Evolutionary conservation across 176 grass and related monocot genomes (phyloP).

Genomic region (Dactylis glomerata): DNA sequence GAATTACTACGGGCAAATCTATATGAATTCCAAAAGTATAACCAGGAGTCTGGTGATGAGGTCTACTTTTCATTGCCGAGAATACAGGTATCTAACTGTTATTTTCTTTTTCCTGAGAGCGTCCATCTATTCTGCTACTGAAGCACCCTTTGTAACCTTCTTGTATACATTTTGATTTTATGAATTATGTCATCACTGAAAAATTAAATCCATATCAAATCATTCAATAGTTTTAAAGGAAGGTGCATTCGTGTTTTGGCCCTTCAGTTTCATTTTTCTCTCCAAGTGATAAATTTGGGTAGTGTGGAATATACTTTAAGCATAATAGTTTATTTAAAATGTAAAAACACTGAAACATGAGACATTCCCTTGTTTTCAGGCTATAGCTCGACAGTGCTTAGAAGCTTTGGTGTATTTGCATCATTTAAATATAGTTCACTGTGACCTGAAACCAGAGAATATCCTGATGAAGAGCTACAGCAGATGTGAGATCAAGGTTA

Average conservation of each 20-base stretch:
- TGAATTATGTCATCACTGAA: not conserved
- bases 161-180: not conserved
- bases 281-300: not conserved
- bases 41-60: conserved; percentile 73
- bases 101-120: not conserved
- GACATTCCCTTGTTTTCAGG: conserved; percentile 42
- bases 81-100: conserved; percentile 67
- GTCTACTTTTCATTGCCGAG: conserved; percentile 83
- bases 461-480: conserved; percentile 98
- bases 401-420: conserved; percentile 89
- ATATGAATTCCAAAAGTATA: conserved; percentile 98
- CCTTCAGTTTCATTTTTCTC: not conserved
- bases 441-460: conserved; percentile 98
- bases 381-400: conserved; percentile 87
- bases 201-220: conserved; percentile 14
- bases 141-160: not conserved
- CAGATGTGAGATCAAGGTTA: conserved; percentile 97
- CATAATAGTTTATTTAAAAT: conserved; percentile 20
- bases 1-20: conserved; percentile 88
- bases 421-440: conserved; percentile 88
- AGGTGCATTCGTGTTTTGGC: not conserved
- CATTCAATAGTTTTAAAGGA: conserved; percentile 1
- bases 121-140: not conserved
- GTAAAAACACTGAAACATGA: not conserved
- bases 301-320: not conserved